Conservation (phyloP, 2,329 filamentous ascomycete species). For the Ceratocystis colombiana region DNA sequence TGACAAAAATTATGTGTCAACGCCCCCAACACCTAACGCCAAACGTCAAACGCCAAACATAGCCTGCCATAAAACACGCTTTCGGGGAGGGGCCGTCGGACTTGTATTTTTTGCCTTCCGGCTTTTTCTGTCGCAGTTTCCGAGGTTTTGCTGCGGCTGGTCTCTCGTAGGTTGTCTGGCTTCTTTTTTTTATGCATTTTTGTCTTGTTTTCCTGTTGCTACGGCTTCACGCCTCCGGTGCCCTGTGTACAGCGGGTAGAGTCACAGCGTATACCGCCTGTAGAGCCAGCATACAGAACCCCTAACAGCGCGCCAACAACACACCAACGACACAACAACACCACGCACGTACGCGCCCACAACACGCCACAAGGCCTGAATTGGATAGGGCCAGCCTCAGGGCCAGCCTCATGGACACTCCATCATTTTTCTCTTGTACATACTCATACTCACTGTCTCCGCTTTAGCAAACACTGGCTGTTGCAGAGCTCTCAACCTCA, state of each 20-base stretch:
- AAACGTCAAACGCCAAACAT: not conserved
- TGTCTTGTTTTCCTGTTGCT: not conserved
- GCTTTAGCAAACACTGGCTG: slow-evolving; percentile 10
- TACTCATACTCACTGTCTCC: not conserved
- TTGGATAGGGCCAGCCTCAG: slow-evolving; percentile 2
- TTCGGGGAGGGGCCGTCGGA: not conserved
- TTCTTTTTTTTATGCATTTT: not conserved
- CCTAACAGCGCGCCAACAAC: not conserved
- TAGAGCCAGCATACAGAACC: not conserved
- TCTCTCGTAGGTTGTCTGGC: not conserved
- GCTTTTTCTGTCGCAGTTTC: not conserved
- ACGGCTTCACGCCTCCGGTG: not conserved
- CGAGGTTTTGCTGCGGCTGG: not conserved
- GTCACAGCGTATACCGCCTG: not conserved
- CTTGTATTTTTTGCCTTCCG: not conserved
- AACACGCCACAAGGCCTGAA: slow-evolving; percentile 8
- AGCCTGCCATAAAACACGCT: not conserved
- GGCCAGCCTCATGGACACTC: not conserved
- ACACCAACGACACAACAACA: too few species aligned
- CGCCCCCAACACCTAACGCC: too few species aligned
- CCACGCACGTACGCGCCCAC: slow-evolving; percentile 2
- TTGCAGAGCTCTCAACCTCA: slow-evolving; percentile 13
- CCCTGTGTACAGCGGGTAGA: not conserved
- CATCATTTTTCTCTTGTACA: not conserved
- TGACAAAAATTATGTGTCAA: too few species aligned